These are phyloP conservation scores for Trichoderma sp. DNA, from an alignment of 2,329 filamentous ascomycete species.

Conservation along the genomic window DNA sequence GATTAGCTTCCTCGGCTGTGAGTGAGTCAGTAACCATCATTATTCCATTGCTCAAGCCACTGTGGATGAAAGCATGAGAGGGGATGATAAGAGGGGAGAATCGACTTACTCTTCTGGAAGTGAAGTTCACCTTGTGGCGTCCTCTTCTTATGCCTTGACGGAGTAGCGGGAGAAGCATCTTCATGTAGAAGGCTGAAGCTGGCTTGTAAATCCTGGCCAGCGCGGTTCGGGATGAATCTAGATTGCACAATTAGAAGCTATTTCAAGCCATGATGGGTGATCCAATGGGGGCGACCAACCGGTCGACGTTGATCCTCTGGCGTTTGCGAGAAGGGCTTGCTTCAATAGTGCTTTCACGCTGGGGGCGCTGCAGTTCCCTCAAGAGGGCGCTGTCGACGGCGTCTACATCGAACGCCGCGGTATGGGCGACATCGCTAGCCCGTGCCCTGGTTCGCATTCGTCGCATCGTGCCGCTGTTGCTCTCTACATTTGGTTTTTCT, in stretches of 20 bases:
- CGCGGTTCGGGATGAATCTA: conserved; percentile 93
- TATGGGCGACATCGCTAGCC: conserved; percentile 40
- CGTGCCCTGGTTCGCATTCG: conserved; percentile 41
- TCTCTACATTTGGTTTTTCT: conserved; percentile 44
- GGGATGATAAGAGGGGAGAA: not conserved
- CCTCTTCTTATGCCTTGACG: conserved; percentile 81
- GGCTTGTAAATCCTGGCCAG: conserved; percentile 89
- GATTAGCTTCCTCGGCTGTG: conserved; percentile 86
- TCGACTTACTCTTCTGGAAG: conserved; percentile 81
- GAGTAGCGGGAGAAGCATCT: conserved; percentile 88
- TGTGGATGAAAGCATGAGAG: not conserved
- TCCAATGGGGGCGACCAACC: conserved; percentile 45
- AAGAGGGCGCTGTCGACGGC: conserved; percentile 54
- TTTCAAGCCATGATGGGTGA: not conserved
- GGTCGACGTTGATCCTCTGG: conserved; percentile 61
- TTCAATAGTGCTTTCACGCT: conserved; percentile 54
- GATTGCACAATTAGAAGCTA: conserved; percentile 30
- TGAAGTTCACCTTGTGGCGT: conserved; percentile 87
- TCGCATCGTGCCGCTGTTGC: conserved; percentile 33
- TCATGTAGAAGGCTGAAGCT: conserved; percentile 92
- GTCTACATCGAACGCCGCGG: conserved; percentile 50
- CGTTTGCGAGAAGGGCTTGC: conserved; percentile 61
- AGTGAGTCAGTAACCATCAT: conserved; percentile 11
- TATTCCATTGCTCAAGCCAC: not conserved
- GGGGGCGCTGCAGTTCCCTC: conserved; percentile 53